Evolutionary conservation across 2,329 filamentous ascomycete genomes (phyloP), one percentile per base, ranked within the genome.

Genomic region (Diaporthe batatas): DNA sequence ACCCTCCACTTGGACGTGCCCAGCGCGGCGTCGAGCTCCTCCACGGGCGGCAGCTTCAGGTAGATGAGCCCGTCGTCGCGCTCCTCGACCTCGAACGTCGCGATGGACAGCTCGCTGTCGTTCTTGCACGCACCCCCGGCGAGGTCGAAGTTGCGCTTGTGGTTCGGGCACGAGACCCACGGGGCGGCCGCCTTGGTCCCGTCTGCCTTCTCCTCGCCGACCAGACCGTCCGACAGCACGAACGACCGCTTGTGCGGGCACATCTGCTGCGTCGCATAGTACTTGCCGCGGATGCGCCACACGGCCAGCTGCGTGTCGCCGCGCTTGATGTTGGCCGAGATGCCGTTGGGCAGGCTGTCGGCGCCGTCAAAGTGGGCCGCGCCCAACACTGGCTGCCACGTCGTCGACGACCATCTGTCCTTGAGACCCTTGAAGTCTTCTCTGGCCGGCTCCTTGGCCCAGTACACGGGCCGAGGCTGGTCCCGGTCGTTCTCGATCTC

Each of bases 241-340:
- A 98, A 98, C 0, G 94, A 92, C 14, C 94, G 92, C 83, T 96
- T 96, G 84, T 97, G 94, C 12, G 95, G 95, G 81, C 95, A 98
- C 95, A 98, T 98, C 80, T 98, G 94, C 84, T 98, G 95, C 18
- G 93, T 93, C 73, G 93, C 93, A 81, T 96, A 96, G 86, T 92
- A 97, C 70, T 89, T 89, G 25, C 94, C 94, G 70, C 90, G 89
- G 75, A 97, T 89, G 78, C 94, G 93, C 90, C 95, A 98, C 69
- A 98, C 85, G 10, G 95, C 94, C 2, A 98, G 88, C 82, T 98
- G 95, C 0, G 94, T 97, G 81, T 97, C 94, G 55, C 95, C 94
- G 55, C 94, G 90, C 85, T 97, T 96, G 82, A 98, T 86, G 42
- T 91, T 92, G 6, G 93, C 91, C 12, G 91, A 93, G 72, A 94